phyloP scores from a whole-genome alignment of 176 grass and related monocot species.

The Musa itinerans region DNA sequence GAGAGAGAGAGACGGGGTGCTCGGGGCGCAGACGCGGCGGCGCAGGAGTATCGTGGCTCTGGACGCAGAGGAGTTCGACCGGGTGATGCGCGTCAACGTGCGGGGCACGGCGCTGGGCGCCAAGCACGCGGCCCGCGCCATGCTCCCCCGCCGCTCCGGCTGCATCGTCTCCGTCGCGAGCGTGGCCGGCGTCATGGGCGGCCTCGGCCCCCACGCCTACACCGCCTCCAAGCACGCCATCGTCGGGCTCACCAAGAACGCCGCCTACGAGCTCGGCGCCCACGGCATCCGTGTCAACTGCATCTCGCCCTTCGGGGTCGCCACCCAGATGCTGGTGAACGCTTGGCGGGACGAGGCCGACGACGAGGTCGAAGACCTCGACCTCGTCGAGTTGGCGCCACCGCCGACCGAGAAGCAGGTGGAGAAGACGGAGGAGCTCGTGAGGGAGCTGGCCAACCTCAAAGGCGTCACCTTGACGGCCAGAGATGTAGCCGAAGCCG shows the following conservation, averaged over 20 bases:
- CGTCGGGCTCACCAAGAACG: constrained; percentile 33
- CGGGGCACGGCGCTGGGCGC: constrained; percentile 31
- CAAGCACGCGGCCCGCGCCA: constrained; percentile 45
- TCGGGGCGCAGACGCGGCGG: background rate
- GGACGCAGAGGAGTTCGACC: background rate
- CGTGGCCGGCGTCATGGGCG: constrained; percentile 21
- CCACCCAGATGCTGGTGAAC: constrained; percentile 91
- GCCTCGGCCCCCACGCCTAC: constrained; percentile 27
- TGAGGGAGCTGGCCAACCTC: constrained; percentile 60
- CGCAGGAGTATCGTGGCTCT: background rate
- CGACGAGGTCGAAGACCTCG: constrained; percentile 19
- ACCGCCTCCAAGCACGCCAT: constrained; percentile 42
- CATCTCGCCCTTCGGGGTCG: constrained; percentile 72
- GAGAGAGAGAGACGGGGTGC: no score
- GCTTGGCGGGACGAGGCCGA: constrained; percentile 65
- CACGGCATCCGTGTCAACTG: constrained; percentile 50
- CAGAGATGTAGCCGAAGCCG: constrained; percentile 81
- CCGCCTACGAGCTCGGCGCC: constrained; percentile 32
- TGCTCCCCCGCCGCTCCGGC: constrained; percentile 25
- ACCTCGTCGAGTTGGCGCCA: constrained; percentile 13
- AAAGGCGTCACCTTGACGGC: constrained; percentile 59
- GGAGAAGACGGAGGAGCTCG: constrained; percentile 74
- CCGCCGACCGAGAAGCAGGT: constrained; percentile 47
- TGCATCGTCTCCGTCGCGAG: constrained; percentile 42
- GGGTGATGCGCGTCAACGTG: constrained; percentile 25